Percentiles rank a stretch among this genome's conserved stretches.
These are phyloP conservation scores for Podila minutissima DNA, from an alignment of 192 early-diverging fungal genomes.

Conservation along the genomic window DNA sequence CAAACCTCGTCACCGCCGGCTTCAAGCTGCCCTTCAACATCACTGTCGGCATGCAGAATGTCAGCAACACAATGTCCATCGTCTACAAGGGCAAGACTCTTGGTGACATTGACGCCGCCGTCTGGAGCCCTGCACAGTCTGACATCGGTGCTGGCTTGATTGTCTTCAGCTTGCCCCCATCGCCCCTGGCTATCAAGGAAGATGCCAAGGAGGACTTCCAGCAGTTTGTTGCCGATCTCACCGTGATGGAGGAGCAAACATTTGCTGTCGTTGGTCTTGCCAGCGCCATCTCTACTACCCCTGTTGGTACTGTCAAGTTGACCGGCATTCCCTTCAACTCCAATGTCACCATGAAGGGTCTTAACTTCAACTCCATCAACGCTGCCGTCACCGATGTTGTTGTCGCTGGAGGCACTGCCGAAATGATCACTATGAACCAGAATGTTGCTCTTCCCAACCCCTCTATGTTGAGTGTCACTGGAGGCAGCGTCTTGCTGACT, in stretches of 20 bases:
- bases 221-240: conserved; percentile 60
- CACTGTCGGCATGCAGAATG: conserved; percentile 60
- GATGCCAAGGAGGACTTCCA: conserved; percentile 58
- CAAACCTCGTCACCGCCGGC: conserved; percentile 54
- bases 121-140: conserved; percentile 46
- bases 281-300: conserved; percentile 58
- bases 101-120: conserved; percentile 28
- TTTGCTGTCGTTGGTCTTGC: conserved; percentile 60
- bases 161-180: conserved; percentile 54
- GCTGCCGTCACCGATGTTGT: conserved; percentile 60
- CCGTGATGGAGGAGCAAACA: conserved; percentile 46
- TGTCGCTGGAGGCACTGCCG: conserved; percentile 57
- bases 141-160: conserved; percentile 53
- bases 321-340: conserved; percentile 63
- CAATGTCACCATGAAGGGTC: conserved; percentile 57
- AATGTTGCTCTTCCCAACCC: conserved; percentile 33
- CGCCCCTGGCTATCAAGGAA: conserved; percentile 53
- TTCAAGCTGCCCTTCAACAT: conserved; percentile 72
- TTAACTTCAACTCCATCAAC: conserved; percentile 61
- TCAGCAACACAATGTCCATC: conserved; percentile 60
- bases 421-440: conserved; percentile 54
- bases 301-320: conserved; percentile 62
- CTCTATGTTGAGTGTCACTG: conserved; percentile 26
- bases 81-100: conserved; percentile 34
- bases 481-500: conserved; percentile 25